These are phyloP conservation scores for Botrytis fabae DNA, from an alignment of 2,329 filamentous ascomycete genomes.

Conservation along the genomic window DNA sequence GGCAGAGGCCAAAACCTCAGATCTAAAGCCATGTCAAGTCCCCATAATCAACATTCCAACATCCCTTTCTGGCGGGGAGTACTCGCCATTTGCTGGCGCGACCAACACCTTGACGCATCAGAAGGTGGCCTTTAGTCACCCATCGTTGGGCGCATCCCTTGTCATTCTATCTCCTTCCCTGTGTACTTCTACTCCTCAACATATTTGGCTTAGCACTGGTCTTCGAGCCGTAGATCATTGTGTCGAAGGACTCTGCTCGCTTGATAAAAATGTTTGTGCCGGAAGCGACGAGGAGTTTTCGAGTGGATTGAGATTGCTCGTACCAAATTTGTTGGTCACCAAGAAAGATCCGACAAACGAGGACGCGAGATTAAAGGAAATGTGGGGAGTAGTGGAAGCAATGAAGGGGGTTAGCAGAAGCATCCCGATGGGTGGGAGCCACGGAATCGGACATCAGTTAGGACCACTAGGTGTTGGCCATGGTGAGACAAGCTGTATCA, in stretches of 20 bases:
- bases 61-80: constrained; percentile 46
- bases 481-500: constrained; percentile 59
- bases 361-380: constrained; percentile 29
- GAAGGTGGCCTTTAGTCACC: constrained; percentile 36
- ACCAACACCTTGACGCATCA: constrained; percentile 40
- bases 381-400: constrained; percentile 52
- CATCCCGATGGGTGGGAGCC: constrained; percentile 44
- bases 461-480: constrained; percentile 53
- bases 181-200: constrained; percentile 50
- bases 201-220: constrained; percentile 59
- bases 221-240: constrained; percentile 59
- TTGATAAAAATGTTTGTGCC: constrained; percentile 29
- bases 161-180: constrained; percentile 58
- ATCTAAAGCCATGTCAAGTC: constrained; percentile 32
- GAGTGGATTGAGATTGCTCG: constrained; percentile 32
- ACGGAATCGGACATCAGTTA: constrained; percentile 48
- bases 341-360: constrained; percentile 28
- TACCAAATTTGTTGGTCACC: constrained; percentile 35
- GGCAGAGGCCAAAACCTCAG: constrained; percentile 20
- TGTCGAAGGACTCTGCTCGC: constrained; percentile 54
- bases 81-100: constrained; percentile 44
- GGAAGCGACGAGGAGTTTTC: constrained; percentile 30
- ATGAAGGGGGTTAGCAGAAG: constrained; percentile 49
- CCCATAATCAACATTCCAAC: constrained; percentile 46
- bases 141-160: constrained; percentile 49